phyloP scores from a whole-genome alignment of 208 protist species.

The Acanthamoeba lenticulata region DNA sequence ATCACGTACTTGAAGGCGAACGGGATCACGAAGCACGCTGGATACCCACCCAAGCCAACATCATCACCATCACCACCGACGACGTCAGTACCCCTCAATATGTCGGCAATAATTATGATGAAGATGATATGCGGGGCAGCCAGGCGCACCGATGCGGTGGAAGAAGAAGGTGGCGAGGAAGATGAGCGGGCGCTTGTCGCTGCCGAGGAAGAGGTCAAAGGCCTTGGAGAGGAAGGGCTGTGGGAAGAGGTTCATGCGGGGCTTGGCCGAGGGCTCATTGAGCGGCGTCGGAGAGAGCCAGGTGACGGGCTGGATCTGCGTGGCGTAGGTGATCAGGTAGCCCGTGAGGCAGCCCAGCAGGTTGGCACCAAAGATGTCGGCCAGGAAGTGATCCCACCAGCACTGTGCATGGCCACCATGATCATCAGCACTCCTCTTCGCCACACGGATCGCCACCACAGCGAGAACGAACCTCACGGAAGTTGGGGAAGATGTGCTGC shows the following conservation, averaged over 20 bases:
- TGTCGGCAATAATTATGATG: too few relatives aligned
- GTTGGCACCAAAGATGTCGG: conserved; percentile 57
- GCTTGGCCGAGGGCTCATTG: conserved; percentile 14
- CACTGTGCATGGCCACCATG: not conserved
- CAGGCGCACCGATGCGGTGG: conserved; percentile 46
- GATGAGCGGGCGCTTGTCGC: conserved; percentile 46
- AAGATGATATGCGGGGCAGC: too few relatives aligned
- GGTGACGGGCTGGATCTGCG: conserved; percentile 8
- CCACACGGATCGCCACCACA: not conserved
- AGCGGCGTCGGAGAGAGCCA: not conserved
- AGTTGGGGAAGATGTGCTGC: conserved; percentile 65
- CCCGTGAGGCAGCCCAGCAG: conserved; percentile 49
- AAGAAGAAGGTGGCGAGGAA: conserved; percentile 31
- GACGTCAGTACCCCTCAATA: too few relatives aligned
- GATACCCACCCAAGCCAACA: not conserved
- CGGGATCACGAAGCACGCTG: conserved; percentile 37
- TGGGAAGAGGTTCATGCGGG: conserved; percentile 2
- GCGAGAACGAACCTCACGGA: not conserved
- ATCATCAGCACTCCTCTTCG: not conserved
- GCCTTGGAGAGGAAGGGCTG: not conserved
- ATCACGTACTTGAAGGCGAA: conserved; percentile 67
- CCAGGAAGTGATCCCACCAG: conserved; percentile 56
- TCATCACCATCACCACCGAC: too few relatives aligned
- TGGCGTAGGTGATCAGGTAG: not conserved
- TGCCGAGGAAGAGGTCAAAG: conserved; percentile 36